These are phyloP conservation scores for Chlamydomonas applanata DNA, from an alignment of 139 green algal genomes.

Conservation along the genomic window DNA sequence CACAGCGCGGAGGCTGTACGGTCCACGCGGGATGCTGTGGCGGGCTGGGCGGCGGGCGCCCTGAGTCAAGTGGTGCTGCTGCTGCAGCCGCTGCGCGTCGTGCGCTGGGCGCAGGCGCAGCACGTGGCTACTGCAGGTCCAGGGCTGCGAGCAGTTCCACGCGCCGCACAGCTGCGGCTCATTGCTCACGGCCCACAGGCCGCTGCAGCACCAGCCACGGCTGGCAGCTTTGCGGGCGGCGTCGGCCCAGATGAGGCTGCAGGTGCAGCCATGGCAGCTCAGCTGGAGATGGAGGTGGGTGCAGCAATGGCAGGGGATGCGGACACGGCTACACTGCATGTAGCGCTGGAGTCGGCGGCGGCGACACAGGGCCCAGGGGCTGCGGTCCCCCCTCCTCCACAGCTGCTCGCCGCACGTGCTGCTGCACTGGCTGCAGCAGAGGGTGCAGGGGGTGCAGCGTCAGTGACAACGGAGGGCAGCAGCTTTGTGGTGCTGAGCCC, in stretches of 20 bases:
- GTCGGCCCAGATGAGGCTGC: background rate
- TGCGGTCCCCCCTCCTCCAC: no score
- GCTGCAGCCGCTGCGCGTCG: conserved; percentile 40
- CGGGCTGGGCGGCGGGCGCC: conserved; percentile 34
- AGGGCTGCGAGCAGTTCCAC: background rate
- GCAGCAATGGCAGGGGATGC: background rate
- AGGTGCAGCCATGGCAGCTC: background rate
- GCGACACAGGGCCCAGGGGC: no score
- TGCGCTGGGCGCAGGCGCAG: conserved; percentile 7
- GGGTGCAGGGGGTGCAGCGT: no score
- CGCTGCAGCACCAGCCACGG: background rate
- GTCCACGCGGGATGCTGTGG: conserved; percentile 12
- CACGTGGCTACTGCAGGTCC: background rate
- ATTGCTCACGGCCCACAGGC: background rate
- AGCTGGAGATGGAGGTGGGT: background rate
- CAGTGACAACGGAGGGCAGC: no score
- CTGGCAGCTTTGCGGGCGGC: background rate
- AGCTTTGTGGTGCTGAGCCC: no score
- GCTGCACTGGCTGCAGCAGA: no score
- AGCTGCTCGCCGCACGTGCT: no score
- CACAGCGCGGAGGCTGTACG: conserved; percentile 2
- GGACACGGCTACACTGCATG: no score
- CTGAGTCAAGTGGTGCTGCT: conserved; percentile 26
- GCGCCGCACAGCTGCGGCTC: background rate
- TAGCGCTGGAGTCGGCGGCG: no score